Conservation (phyloP, 1,284 basidiomycete species). For the Fomitiporia mediterranea region DNA sequence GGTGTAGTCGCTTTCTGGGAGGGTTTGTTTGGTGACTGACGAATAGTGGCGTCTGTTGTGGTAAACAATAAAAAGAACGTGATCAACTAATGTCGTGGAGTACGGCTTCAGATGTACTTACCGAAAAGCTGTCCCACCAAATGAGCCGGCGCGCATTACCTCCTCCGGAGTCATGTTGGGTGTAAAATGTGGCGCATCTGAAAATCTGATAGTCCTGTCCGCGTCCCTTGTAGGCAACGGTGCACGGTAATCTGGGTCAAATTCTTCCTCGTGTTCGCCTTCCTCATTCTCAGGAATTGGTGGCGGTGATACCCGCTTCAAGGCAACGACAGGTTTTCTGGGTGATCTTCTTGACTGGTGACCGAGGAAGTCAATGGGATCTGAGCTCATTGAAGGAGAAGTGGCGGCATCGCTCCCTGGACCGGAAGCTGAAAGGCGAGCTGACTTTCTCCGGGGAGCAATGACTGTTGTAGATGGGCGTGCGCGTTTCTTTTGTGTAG, state of each 20-base stretch:
- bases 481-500: conserved; percentile 20
- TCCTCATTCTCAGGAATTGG: neutral
- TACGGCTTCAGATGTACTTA: conserved; percentile 14
- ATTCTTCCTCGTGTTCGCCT: conserved; percentile 13
- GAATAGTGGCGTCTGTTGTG: conserved; percentile 20
- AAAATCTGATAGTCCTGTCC: conserved; percentile 34
- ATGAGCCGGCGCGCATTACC: conserved; percentile 38
- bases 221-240: conserved; percentile 26
- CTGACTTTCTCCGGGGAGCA: conserved; percentile 24
- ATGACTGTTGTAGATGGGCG: conserved; percentile 24
- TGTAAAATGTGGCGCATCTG: conserved; percentile 33
- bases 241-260: conserved; percentile 20
- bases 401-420: neutral
- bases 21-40: conserved; percentile 7
- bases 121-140: conserved; percentile 38
- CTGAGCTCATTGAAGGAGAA: conserved; percentile 9
- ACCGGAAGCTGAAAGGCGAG: conserved; percentile 8
- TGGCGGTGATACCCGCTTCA: conserved; percentile 10
- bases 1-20: conserved; percentile 22
- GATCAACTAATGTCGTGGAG: neutral
- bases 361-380: conserved; percentile 20
- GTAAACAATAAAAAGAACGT: neutral
- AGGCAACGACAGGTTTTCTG: neutral
- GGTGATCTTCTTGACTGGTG: conserved; percentile 1
- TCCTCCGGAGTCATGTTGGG: conserved; percentile 42